Percentiles rank a stretch among this genome's conserved stretches.
phyloP scores from a whole-genome alignment of 1,284 basidiomycete genomes.

The Pulveroboletus sp. region DNA sequence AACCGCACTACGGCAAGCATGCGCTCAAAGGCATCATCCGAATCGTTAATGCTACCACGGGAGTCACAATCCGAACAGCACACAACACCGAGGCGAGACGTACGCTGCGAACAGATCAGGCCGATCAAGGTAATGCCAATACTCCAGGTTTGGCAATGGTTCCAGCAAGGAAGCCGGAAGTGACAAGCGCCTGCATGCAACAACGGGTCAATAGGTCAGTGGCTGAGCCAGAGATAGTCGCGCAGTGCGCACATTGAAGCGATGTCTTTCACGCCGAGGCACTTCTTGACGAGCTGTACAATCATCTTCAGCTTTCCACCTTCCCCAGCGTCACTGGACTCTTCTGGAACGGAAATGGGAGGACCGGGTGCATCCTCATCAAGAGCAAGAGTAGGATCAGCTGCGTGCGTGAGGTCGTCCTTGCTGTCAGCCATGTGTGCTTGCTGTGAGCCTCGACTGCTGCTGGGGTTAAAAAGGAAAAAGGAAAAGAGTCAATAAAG shows the following conservation, averaged over 20 bases:
- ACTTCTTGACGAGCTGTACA: conserved; percentile 83
- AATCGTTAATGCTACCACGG: conserved; percentile 77
- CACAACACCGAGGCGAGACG: conserved; percentile 33
- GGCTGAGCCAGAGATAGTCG: background rate
- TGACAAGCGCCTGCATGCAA: conserved; percentile 72
- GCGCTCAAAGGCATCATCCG: conserved; percentile 85
- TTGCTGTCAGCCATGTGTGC: conserved; percentile 24
- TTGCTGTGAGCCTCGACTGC: background rate
- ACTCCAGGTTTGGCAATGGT: conserved; percentile 92
- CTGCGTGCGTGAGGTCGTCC: conserved; percentile 6
- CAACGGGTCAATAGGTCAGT: conserved; percentile 10
- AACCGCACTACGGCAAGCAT: conserved; percentile 92
- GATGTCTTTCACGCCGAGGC: conserved; percentile 87
- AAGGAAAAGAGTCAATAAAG: background rate
- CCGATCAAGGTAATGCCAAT: conserved; percentile 93
- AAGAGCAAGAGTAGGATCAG: background rate
- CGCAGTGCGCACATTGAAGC: conserved; percentile 74
- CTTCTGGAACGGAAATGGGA: conserved; percentile 73
- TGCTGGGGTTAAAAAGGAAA: background rate
- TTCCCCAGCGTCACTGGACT: conserved; percentile 69
- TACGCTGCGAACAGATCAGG: conserved; percentile 92
- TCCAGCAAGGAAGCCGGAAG: conserved; percentile 88
- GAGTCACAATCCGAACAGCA: conserved; percentile 6
- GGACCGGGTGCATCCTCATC: conserved; percentile 61
- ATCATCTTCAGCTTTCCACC: conserved; percentile 92